Percentiles rank a stretch among this genome's conserved stretches.
phyloP scores from a whole-genome alignment of 768 basidiomycete genomes.

The Mycena vitilis region DNA sequence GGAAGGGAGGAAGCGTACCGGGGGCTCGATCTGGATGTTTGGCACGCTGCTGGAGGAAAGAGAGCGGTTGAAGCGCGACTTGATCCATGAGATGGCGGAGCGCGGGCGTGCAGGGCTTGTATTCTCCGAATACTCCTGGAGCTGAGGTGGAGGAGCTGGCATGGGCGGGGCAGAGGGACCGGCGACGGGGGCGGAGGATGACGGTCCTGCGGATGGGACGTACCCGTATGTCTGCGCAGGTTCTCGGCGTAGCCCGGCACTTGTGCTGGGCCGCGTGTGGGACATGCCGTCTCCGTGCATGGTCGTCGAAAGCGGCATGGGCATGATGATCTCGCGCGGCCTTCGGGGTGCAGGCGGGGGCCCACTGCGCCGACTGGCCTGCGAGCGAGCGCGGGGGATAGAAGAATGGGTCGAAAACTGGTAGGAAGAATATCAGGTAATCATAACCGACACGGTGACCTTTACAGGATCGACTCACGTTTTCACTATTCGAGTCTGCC shows the following conservation, averaged over 20 bases:
- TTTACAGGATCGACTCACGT: slow-evolving; percentile 17
- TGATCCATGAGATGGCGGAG: slow-evolving; percentile 38
- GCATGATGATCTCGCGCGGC: slow-evolving; percentile 46
- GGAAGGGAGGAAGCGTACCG: slow-evolving; percentile 47
- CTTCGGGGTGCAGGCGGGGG: slow-evolving; percentile 34
- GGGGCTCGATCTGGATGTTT: slow-evolving; percentile 59
- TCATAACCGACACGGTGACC: neutral
- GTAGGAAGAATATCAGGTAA: neutral
- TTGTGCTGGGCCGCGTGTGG: slow-evolving; percentile 2
- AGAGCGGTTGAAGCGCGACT: slow-evolving; percentile 44
- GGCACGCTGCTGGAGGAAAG: slow-evolving; percentile 51
- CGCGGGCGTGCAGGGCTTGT: slow-evolving; percentile 27
- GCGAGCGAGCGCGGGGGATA: slow-evolving; percentile 14
- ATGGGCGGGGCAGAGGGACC: neutral
- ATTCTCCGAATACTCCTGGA: slow-evolving; percentile 6
- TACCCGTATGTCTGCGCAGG: neutral
- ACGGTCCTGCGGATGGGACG: neutral
- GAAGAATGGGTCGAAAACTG: slow-evolving; percentile 27
- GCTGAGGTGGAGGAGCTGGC: neutral
- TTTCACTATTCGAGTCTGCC: slow-evolving; percentile 16
- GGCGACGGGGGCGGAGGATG: neutral
- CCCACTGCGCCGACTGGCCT: slow-evolving; percentile 27
- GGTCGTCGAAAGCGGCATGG: slow-evolving; percentile 37
- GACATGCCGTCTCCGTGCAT: slow-evolving; percentile 6
- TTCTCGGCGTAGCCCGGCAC: neutral